These are phyloP conservation scores for Penicillium malachiteum DNA, from an alignment of 495 filamentous ascomycete species.

Conservation along the genomic window DNA sequence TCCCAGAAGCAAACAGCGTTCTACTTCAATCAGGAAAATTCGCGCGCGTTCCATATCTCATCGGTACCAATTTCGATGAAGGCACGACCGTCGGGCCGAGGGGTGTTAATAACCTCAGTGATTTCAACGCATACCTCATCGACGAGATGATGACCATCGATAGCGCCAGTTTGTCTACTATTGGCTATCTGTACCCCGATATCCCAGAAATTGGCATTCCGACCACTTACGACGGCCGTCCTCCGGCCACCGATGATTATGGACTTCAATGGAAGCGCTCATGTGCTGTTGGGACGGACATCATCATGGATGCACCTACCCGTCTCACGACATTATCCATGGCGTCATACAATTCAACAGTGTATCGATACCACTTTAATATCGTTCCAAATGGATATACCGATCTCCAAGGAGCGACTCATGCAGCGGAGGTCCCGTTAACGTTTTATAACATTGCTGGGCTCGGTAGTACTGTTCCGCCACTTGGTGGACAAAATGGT, in stretches of 20 bases:
- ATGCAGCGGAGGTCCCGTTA: background rate
- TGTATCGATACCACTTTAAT: background rate
- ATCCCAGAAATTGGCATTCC: background rate
- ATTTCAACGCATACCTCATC: background rate
- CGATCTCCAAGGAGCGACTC: background rate
- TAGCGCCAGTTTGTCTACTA: background rate
- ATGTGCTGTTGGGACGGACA: background rate
- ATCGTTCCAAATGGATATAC: background rate
- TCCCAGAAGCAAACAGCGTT: background rate
- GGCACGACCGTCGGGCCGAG: background rate
- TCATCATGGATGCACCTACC: background rate
- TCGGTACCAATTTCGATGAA: background rate
- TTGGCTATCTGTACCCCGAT: background rate
- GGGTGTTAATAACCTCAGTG: background rate
- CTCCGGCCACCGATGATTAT: background rate
- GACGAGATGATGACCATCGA: background rate
- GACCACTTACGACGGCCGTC: background rate
- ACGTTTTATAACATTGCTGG: background rate
- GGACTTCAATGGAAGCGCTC: background rate
- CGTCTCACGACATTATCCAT: background rate
- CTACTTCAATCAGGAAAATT: background rate
- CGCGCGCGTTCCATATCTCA: background rate
- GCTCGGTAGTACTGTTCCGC: background rate
- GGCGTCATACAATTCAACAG: background rate
- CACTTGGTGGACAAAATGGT: background rate